These are phyloP conservation scores for Microthlaspi erraticum DNA, from an alignment of 345 rosid genomes.

Conservation along the genomic window DNA sequence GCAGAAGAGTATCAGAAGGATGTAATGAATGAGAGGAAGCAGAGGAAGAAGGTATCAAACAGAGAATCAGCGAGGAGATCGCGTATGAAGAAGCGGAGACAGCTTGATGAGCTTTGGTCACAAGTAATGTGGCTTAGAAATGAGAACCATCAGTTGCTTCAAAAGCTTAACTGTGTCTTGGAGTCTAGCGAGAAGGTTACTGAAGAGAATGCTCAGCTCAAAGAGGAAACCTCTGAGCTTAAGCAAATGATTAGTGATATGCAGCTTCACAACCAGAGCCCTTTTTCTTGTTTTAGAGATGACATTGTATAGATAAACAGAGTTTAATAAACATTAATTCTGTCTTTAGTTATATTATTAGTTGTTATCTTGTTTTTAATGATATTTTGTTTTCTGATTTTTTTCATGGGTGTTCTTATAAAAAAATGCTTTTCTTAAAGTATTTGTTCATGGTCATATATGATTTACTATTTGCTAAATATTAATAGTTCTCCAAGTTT, in stretches of 20 bases:
- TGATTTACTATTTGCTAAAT: no score
- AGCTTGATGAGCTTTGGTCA: constrained; percentile 87
- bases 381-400: no score
- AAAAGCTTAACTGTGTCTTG: constrained; percentile 64
- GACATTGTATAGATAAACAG: constrained; percentile 35
- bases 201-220: constrained; percentile 73
- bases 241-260: constrained; percentile 65
- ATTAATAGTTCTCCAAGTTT: no score
- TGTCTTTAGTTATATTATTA: no score
- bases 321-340: no score
- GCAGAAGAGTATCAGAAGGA: constrained; percentile 65
- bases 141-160: constrained; percentile 74
- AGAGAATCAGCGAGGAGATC: constrained; percentile 88
- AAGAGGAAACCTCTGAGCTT: constrained; percentile 65
- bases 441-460: no score
- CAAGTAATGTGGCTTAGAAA: constrained; percentile 79
- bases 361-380: no score
- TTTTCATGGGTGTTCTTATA: no score
- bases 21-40: constrained; percentile 73
- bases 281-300: constrained; percentile 56
- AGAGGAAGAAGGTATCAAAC: constrained; percentile 82
- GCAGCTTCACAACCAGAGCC: constrained; percentile 55
- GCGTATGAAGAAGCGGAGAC: constrained; percentile 90
- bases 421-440: no score
- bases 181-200: constrained; percentile 60